phyloP scores from a whole-genome alignment of 1,284 basidiomycete genomes.

The Trametes hirsuta region DNA sequence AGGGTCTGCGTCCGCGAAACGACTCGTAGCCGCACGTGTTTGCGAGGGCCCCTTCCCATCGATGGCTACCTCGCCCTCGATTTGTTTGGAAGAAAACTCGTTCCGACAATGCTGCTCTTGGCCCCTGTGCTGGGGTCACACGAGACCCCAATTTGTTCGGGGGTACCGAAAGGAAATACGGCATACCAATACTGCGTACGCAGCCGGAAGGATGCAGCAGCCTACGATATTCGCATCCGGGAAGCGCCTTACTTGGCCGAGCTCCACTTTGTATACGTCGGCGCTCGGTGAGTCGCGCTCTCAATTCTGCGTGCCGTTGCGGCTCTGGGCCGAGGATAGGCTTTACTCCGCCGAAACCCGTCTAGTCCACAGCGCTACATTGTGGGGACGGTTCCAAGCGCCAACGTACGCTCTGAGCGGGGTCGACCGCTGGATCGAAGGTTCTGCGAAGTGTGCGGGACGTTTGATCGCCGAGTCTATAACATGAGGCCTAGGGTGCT shows the following conservation, averaged over 20 bases:
- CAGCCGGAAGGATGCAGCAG: not conserved
- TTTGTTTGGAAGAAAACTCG: not conserved
- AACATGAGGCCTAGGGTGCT: conserved; percentile 15
- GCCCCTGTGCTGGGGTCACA: not conserved
- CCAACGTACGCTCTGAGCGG: not conserved
- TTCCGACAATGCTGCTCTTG: not conserved
- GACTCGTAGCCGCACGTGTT: conserved; percentile 3
- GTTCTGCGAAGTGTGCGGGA: conserved; percentile 14
- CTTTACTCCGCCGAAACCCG: conserved; percentile 12
- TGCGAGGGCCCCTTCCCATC: conserved; percentile 11
- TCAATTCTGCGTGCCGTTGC: not conserved
- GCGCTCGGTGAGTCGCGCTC: not conserved
- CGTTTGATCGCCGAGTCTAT: conserved; percentile 26
- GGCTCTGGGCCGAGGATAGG: conserved; percentile 2
- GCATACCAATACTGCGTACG: not conserved
- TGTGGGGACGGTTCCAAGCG: not conserved
- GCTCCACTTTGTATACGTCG: not conserved
- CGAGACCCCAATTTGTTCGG: not conserved
- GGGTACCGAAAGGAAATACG: not conserved
- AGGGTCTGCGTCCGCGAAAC: conserved; percentile 8
- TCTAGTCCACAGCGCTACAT: not conserved
- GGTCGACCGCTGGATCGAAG: conserved; percentile 1
- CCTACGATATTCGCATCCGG: not conserved
- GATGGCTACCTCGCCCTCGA: conserved; percentile 10
- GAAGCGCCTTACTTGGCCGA: not conserved